These are phyloP conservation scores for Galeopsis tetrahit DNA, from an alignment of 257 asterid genomes.

Conservation along the genomic window DNA sequence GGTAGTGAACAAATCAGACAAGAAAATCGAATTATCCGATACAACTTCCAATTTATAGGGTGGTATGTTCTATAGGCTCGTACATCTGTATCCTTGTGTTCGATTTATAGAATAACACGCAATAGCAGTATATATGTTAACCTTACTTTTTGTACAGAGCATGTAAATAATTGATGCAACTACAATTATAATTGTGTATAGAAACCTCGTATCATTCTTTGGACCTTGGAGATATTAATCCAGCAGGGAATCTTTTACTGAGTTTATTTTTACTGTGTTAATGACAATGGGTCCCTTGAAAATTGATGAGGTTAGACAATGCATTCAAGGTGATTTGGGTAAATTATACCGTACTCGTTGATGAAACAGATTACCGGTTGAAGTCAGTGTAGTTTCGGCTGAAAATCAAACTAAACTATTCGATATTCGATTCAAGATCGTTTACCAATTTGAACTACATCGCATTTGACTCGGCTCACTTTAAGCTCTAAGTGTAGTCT, in stretches of 20 bases:
- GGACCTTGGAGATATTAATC: constrained; percentile 10
- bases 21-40: constrained; percentile 53
- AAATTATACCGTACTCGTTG: no score
- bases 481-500: no score
- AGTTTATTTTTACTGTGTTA: neutral
- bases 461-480: no score
- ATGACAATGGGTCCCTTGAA: no score
- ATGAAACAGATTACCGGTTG: no score
- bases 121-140: constrained; percentile 1
- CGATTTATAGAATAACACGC: neutral
- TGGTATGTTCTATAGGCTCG: constrained; percentile 15
- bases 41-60: constrained; percentile 40
- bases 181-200: constrained; percentile 28
- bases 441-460: no score
- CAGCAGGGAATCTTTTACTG: neutral
- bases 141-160: constrained; percentile 31
- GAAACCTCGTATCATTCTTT: constrained; percentile 35
- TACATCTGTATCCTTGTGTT: neutral
- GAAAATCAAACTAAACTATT: no score
- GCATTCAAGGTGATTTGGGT: no score
- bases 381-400: no score
- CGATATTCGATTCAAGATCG: no score
- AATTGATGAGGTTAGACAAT: no score
- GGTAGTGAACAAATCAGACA: constrained; percentile 56
- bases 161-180: constrained; percentile 36